Evolutionary conservation across 768 basidiomycete species (phyloP), one percentile per base, ranked within the genome.

Genomic region (Macrolepiota dolichaula): DNA sequence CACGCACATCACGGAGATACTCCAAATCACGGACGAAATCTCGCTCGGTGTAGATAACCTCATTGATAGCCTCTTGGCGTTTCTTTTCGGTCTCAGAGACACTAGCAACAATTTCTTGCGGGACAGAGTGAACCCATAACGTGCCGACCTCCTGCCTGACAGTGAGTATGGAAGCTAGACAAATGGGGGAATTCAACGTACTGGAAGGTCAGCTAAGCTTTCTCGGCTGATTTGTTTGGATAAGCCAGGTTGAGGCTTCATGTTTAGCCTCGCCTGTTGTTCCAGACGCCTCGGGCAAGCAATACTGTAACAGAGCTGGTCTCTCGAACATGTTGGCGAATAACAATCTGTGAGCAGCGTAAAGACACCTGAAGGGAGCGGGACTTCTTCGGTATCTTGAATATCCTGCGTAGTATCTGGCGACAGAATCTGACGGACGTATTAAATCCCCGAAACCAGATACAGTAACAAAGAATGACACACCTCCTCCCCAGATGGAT

Each of bases 1-100:
- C 27, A 68, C 92, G 67, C 69, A 96, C 92, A 71, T 98, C 96
- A 64, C 96, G 89, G 51, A 99, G 83, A 70, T 98, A 98, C 74
- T 99, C 97, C 86, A 98, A 86, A 74, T 98, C 97, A 59, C 94
- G 85, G 49, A 99, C 96, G 73, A 99, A 98, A 76, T 98, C 97
- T 27, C 96, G 85, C 71, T 98, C 97, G 7, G 97, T 99, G 67
- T 88, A 88, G 36, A 88, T 83, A 65, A 97, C 93, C 77, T 99
- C 97, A 70, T 98, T 98, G 78, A 99, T 98, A 22, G 94, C 93
- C 73, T 99, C 97, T 72, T 98, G 96, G 1, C 96, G 84, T 73
- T 85, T 95, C 83, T 96, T 97, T 80, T 99, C 96, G 25, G 80
- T 81, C 61, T 97, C 96, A 3, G 91, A 90, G 24, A 98, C 94